Evolutionary conservation across 148 eudicot species (phyloP).

Genomic region (Arctostaphylos glauca): DNA sequence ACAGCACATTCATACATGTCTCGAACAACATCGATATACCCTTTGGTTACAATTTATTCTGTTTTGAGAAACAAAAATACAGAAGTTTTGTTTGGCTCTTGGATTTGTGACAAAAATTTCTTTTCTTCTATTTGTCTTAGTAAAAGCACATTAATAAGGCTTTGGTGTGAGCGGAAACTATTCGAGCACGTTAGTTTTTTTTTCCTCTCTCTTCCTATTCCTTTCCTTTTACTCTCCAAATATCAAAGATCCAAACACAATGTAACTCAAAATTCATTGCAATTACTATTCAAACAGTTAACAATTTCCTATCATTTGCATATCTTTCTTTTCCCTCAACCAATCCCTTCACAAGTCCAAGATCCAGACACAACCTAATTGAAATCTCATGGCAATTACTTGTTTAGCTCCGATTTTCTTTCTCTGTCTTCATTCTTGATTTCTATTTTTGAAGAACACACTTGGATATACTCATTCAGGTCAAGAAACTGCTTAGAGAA

Average conservation of each 20-base stretch:
- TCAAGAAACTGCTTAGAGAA: constrained; percentile 72
- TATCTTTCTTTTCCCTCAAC: not conserved
- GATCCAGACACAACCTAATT: not conserved
- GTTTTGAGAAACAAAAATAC: not conserved
- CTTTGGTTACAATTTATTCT: too few relatives aligned
- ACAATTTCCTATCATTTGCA: not conserved
- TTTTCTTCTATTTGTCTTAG: not conserved
- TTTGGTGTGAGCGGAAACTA: not conserved
- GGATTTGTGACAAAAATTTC: not conserved
- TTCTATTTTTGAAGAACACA: not conserved
- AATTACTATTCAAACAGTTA: not conserved
- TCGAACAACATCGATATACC: too few relatives aligned
- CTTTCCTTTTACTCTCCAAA: not conserved
- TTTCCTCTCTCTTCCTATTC: not conserved
- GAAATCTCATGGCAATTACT: not conserved
- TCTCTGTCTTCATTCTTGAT: not conserved
- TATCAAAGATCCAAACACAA: not conserved
- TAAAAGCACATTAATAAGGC: not conserved
- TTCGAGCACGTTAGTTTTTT: not conserved
- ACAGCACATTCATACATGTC: too few relatives aligned
- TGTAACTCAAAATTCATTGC: not conserved
- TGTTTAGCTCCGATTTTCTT: not conserved
- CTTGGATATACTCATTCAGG: constrained; percentile 34
- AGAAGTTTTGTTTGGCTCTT: not conserved
- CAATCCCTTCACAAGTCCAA: not conserved